phyloP scores from a whole-genome alignment of 2,329 filamentous ascomycete species.

The Clonostachys sp. region DNA sequence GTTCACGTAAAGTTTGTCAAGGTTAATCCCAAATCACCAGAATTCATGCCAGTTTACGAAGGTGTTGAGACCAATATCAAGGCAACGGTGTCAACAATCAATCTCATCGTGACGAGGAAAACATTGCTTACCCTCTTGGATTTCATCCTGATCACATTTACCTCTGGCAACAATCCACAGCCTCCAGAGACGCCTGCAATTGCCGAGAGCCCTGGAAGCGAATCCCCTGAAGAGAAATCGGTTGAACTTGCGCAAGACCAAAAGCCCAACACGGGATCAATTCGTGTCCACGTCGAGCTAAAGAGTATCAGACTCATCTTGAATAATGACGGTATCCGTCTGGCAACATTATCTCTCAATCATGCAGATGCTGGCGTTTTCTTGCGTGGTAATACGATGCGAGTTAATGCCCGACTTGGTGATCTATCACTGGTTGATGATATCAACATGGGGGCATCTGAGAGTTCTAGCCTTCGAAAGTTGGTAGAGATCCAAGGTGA shows the following conservation, averaged over 20 bases:
- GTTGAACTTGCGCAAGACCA: conserved; percentile 29
- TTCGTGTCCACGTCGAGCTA: conserved; percentile 88
- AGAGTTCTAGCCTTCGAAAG: conserved; percentile 75
- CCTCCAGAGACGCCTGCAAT: conserved; percentile 22
- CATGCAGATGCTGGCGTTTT: conserved; percentile 91
- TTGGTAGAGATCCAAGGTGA: conserved; percentile 94
- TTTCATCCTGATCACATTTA: conserved; percentile 91
- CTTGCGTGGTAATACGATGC: conserved; percentile 80
- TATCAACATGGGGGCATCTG: conserved; percentile 83
- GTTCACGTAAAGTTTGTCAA: conserved; percentile 86
- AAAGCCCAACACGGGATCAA: conserved; percentile 57
- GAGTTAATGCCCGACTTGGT: conserved; percentile 79
- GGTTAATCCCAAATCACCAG: conserved; percentile 86
- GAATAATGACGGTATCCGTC: conserved; percentile 93
- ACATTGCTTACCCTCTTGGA: conserved; percentile 90
- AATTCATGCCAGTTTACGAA: conserved; percentile 88
- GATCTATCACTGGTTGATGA: conserved; percentile 89
- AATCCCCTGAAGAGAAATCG: conserved; percentile 27
- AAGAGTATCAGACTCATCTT: conserved; percentile 92
- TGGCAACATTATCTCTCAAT: conserved; percentile 89
- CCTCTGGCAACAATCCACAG: conserved; percentile 49
- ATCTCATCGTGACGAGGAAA: conserved; percentile 87
- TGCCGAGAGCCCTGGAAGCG: conserved; percentile 23
- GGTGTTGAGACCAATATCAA: conserved; percentile 92
- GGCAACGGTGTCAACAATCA: conserved; percentile 89